A percentile compares a stretch with the other conserved stretches of the same genome.
Conservation (phyloP, 1,284 basidiomycete genomes). For the Ceratorhiza oryzae-sativae region DNA sequence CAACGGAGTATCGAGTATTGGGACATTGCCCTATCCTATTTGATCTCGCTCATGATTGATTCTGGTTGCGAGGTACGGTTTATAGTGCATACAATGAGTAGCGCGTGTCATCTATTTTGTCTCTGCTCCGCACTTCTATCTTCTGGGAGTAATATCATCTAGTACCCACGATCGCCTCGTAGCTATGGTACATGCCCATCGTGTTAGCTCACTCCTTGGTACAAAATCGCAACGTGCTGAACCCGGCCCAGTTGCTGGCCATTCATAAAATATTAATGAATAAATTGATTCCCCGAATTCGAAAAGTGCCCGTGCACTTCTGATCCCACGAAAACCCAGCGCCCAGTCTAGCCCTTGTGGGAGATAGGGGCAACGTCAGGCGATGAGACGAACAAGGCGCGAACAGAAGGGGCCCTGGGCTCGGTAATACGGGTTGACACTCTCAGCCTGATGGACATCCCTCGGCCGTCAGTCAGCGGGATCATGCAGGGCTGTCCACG, state of each 20-base stretch:
- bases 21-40: too few relatives aligned
- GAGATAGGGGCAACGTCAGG: constrained; percentile 1
- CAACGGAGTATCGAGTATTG: background rate
- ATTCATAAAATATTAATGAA: background rate
- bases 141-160: too few relatives aligned
- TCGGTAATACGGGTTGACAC: background rate
- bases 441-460: background rate
- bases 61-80: too few relatives aligned
- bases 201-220: too few relatives aligned
- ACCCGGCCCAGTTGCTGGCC: too few relatives aligned
- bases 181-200: too few relatives aligned
- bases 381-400: background rate
- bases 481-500: background rate
- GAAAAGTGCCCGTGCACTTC: background rate
- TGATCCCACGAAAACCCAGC: background rate
- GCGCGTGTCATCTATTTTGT: background rate
- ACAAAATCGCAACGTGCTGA: too few relatives aligned
- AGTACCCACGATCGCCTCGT: too few relatives aligned
- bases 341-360: background rate
- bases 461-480: background rate
- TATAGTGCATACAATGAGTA: background rate
- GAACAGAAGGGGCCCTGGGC: background rate
- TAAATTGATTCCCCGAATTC: background rate
- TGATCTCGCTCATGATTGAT: too few relatives aligned
- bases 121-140: too few relatives aligned